These are phyloP conservation scores for Podaxis sp. DNA, from an alignment of 768 basidiomycete species.

Conservation along the genomic window DNA sequence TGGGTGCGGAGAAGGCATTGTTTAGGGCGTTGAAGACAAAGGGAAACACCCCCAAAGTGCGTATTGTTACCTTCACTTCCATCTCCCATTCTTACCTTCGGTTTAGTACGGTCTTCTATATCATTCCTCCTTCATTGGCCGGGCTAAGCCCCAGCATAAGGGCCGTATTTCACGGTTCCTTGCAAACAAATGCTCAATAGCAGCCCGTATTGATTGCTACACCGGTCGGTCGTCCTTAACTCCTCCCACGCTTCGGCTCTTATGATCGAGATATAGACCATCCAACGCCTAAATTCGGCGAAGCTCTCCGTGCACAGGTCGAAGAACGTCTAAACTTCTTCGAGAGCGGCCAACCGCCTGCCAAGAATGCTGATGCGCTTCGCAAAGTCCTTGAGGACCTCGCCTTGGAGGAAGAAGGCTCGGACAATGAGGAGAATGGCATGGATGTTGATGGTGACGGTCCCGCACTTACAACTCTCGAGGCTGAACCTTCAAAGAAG, in stretches of 20 bases:
- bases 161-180: constrained; percentile 98
- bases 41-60: constrained; percentile 95
- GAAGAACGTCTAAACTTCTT: constrained; percentile 95
- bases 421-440: constrained; percentile 38
- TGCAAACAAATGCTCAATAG: constrained; percentile 98
- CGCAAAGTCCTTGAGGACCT: constrained; percentile 83
- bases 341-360: constrained; percentile 85
- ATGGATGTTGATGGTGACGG: constrained; percentile 31
- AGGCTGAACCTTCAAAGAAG: constrained; percentile 51
- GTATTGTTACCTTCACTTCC: constrained; percentile 12
- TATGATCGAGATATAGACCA: constrained; percentile 45
- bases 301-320: constrained; percentile 90
- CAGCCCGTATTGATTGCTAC: constrained; percentile 95
- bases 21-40: constrained; percentile 98
- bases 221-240: constrained; percentile 48
- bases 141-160: constrained; percentile 92
- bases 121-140: constrained; percentile 95
- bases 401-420: constrained; percentile 56
- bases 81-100: constrained; percentile 2
- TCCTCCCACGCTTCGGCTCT: constrained; percentile 5
- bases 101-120: constrained; percentile 93
- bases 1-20: constrained; percentile 96
- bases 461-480: constrained; percentile 57
- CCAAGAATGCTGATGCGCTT: constrained; percentile 91
- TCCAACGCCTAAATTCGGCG: constrained; percentile 92